Evolutionary conservation across 805 yeast genomes (phyloP), one percentile per base, ranked within the genome.

Genomic region (Metschnikowia drakensbergensis): DNA sequence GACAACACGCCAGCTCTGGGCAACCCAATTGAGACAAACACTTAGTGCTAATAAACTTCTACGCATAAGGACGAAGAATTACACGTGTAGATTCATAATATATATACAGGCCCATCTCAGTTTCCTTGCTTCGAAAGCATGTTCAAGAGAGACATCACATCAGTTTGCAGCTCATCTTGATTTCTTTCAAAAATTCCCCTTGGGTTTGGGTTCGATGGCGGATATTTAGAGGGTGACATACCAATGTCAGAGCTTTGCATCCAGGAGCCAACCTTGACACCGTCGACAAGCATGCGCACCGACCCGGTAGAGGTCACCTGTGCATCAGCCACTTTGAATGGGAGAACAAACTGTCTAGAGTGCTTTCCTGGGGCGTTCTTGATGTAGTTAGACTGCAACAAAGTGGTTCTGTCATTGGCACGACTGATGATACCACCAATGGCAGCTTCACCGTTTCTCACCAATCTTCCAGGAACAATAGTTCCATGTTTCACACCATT

Each of bases 401-500:
- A 53, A n/a, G 61, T 57, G 26, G 69, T 61, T 46, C 71, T 60
- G 39, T 58, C 67, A 52, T 53, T 66, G 9, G 68, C 67, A 37
- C 62, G 63, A 8, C 74, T 69, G 17, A 72, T 67, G 49, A 78
- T 74, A 5, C 82, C 87, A 55, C 85, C 89, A 42, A 54, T 72
- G 6, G 87, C 90, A 28, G 78, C 76, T 50, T 68, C 72, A 53
- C 71, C 66, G 37, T 74, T 66, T 47, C 71, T 71, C 39, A 79
- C 69, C 40, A 80, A 67, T 72, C 96, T 81, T 50, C 92, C 95
- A 11, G 90, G 87, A 17, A 80, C 81, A 37, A 84, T 72, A 46
- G 69, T 69, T 27, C 76, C 78, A 48, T 74, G 66, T 41, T 76
- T 69, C 25, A 81, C 66, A 43, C 96, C 96, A 58, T 83, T 80